phyloP scores from a whole-genome alignment of 306 rosid species.

The Medicago arabica region DNA sequence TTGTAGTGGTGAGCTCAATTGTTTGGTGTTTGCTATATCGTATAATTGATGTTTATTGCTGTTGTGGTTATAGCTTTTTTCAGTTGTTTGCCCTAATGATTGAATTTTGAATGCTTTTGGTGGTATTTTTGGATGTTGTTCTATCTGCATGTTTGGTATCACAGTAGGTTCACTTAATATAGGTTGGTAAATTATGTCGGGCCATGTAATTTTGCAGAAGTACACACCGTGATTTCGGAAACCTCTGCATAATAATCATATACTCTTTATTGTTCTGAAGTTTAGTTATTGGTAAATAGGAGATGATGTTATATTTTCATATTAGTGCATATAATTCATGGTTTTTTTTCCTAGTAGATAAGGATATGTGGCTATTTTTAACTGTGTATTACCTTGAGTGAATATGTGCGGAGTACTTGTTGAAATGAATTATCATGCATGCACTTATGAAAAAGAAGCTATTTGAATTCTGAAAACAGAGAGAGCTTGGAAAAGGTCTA shows the following conservation, averaged over 20 bases:
- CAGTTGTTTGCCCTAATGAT: not conserved
- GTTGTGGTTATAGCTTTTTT: conserved; percentile 16
- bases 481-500: not conserved
- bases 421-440: conserved; percentile 10
- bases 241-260: too few species aligned
- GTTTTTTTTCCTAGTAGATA: too few species aligned
- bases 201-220: too few species aligned
- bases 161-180: too few species aligned
- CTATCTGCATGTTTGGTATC: not conserved
- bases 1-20: conserved; percentile 10
- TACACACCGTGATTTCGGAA: too few species aligned
- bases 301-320: not conserved
- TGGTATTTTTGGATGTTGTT: not conserved
- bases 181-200: too few species aligned
- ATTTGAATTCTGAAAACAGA: not conserved
- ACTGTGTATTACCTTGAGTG: not conserved
- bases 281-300: not conserved
- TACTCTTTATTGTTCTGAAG: too few species aligned
- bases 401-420: not conserved
- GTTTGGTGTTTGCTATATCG: not conserved
- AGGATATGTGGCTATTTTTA: not conserved
- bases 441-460: conserved; percentile 11
- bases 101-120: conserved; percentile 16
- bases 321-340: too few species aligned
- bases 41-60: not conserved